These are phyloP conservation scores for Pistacia vera DNA, from an alignment of 345 rosid species.

Conservation along the genomic window DNA sequence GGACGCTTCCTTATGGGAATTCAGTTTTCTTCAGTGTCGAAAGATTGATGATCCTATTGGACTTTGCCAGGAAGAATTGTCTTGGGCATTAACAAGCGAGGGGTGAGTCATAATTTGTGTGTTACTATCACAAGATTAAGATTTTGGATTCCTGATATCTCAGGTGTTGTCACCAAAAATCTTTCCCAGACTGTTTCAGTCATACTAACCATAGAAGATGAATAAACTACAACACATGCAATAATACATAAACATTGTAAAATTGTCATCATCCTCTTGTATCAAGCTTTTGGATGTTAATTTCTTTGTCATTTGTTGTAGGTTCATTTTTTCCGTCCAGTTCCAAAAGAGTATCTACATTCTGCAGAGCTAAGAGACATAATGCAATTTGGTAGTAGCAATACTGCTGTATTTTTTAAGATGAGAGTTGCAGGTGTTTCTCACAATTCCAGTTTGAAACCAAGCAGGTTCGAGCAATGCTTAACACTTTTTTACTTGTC, in stretches of 20 bases:
- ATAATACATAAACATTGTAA: not conserved
- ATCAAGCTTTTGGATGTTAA: conserved; percentile 8
- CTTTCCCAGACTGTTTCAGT: not conserved
- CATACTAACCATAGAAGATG: not conserved
- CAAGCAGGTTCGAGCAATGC: conserved; percentile 64
- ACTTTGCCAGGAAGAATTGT: conserved; percentile 89
- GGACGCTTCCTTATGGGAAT: conserved; percentile 89
- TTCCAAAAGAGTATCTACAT: conserved; percentile 95
- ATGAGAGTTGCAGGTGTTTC: conserved; percentile 99
- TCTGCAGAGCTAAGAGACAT: conserved; percentile 96
- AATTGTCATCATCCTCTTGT: not conserved
- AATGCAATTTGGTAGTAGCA: conserved; percentile 99
- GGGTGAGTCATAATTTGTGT: conserved; percentile 56
- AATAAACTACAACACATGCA: not conserved
- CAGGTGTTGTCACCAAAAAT: not conserved
- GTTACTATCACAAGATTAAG: not conserved
- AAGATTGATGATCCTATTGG: conserved; percentile 99
- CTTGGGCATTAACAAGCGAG: conserved; percentile 95
- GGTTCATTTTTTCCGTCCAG: conserved; percentile 98
- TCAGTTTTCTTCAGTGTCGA: conserved; percentile 93
- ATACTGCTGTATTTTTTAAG: conserved; percentile 95
- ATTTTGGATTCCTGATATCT: not conserved
- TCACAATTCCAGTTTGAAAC: conserved; percentile 97
- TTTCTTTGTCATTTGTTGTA: conserved; percentile 29
- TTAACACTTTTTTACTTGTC: not conserved